Evolutionary conservation across 352 stramenopile species (phyloP).

Genomic region (Phytophthora ramorum): DNA sequence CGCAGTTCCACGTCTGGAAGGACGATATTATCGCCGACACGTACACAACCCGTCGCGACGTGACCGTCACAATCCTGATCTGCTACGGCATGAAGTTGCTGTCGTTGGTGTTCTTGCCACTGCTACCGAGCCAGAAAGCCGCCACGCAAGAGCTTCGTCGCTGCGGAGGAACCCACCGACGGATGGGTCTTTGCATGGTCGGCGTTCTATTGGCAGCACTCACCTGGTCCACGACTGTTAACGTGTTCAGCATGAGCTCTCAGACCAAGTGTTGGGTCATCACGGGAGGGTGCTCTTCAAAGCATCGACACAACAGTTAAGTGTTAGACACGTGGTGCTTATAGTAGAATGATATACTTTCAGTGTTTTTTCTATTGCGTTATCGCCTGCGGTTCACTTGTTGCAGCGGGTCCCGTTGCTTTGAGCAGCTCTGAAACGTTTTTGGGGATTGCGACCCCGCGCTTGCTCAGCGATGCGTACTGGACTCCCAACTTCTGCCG

Average conservation of each 20-base stretch:
- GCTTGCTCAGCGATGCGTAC: conserved; percentile 34
- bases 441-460: conserved; percentile 34
- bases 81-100: conserved; percentile 57
- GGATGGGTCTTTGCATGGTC: conserved; percentile 33
- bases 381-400: neutral
- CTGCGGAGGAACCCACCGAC: conserved; percentile 26
- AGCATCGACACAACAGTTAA: neutral
- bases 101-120: conserved; percentile 43
- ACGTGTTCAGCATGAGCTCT: conserved; percentile 47
- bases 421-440: conserved; percentile 44
- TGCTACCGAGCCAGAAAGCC: conserved; percentile 47
- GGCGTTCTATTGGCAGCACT: conserved; percentile 26
- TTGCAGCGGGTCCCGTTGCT: conserved; percentile 5
- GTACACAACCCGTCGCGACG: conserved; percentile 43
- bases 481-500: conserved; percentile 37
- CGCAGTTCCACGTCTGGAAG: conserved; percentile 49
- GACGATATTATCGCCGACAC: conserved; percentile 45
- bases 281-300: conserved; percentile 44
- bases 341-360: neutral
- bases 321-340: neutral
- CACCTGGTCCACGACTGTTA: conserved; percentile 33
- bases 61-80: conserved; percentile 53
- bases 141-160: conserved; percentile 42
- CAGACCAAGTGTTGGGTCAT: conserved; percentile 50
- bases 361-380: neutral